Evolutionary conservation across 192 early-diverging fungal genomes (phyloP).

Genomic region (Entomortierella chlamydospora): DNA sequence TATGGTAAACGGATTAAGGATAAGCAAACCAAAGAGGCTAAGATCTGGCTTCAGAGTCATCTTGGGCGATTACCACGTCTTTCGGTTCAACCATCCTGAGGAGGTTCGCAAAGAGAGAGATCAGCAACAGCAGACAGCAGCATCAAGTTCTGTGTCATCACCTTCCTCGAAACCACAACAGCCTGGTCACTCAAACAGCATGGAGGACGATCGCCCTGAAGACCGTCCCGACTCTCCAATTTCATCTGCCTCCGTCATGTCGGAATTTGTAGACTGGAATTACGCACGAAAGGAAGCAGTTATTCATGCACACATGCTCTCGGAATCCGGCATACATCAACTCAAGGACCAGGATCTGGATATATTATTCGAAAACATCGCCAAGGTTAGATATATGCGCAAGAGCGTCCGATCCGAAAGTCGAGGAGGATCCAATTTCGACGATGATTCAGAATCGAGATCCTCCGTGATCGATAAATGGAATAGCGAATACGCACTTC

Average conservation of each 20-base stretch:
- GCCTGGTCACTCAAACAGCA: conserved; percentile 21
- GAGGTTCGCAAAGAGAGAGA: conserved; percentile 76
- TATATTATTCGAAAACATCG: conserved; percentile 64
- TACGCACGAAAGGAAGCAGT: conserved; percentile 79
- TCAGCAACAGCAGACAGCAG: conserved; percentile 18
- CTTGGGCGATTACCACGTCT: conserved; percentile 84
- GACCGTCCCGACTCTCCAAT: conserved; percentile 53
- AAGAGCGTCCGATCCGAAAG: conserved; percentile 60
- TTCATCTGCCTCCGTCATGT: conserved; percentile 57
- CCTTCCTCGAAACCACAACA: conserved; percentile 17
- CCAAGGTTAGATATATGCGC: conserved; percentile 62
- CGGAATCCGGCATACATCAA: conserved; percentile 45
- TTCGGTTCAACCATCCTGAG: conserved; percentile 86
- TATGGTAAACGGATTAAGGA: conserved; percentile 83
- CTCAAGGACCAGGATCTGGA: conserved; percentile 51
- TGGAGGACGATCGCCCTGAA: conserved; percentile 43
- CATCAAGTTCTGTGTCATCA: conserved; percentile 15
- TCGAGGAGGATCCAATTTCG: conserved; percentile 44
- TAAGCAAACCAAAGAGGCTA: conserved; percentile 65
- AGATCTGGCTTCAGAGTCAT: conserved; percentile 84
- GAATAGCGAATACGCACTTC: conserved; percentile 13
- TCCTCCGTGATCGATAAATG: conserved; percentile 28
- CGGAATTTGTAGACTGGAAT: conserved; percentile 80
- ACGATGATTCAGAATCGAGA: conserved; percentile 54
- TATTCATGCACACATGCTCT: conserved; percentile 50